Evolutionary conservation across 208 protist genomes (phyloP), one percentile per base, ranked within the genome.

Genomic region (Trypanosoma platydactyli): DNA sequence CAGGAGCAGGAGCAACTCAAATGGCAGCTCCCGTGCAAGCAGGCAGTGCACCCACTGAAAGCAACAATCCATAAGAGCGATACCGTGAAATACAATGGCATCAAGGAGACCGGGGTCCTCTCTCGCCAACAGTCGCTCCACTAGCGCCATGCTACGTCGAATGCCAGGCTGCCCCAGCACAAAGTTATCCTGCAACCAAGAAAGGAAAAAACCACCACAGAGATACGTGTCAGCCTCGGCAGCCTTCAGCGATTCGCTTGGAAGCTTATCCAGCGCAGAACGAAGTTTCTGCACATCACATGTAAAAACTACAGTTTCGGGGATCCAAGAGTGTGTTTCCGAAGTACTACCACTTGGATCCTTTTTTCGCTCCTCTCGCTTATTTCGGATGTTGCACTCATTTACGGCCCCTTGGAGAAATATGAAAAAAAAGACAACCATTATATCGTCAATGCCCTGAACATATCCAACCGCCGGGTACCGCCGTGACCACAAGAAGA

Each of bases 361-460:
- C 30, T 30, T 24, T 11, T 40, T 27, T 7, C n/a, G 6, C n/a
- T 33, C 35, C 7, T 57, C 16, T 6, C 49, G 20, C 42, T 33
- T 46, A 54, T 27, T 5, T 27, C 48, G 29, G 7, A 67, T 40
- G 30, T 64, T 64, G 50, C 33, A 27, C 64, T 88, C 77, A 20
- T 74, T 64, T 29, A 94, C 54, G 15, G 80, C 83, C 18, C 83
- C 82, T 13, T 77, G 60, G 41, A 96, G 65, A 71, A 98, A 98
- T 35, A 95, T 84, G 15, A 86, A 79, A 59, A 97, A 94, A 64
- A 98, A 98, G 25, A 96, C 81, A 33, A 76, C 83, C 16, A 97
- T 77, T 11, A 98, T 67, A 71, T 98, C 97, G 61, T 98, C 97
- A 77, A 98, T 97, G 62, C 97, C 97, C 70, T 98, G 94, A 53